Base-by-base conservation (phyloP, 1,139 yeast genomes). In the Debaryomyces subglobosus region DNA sequence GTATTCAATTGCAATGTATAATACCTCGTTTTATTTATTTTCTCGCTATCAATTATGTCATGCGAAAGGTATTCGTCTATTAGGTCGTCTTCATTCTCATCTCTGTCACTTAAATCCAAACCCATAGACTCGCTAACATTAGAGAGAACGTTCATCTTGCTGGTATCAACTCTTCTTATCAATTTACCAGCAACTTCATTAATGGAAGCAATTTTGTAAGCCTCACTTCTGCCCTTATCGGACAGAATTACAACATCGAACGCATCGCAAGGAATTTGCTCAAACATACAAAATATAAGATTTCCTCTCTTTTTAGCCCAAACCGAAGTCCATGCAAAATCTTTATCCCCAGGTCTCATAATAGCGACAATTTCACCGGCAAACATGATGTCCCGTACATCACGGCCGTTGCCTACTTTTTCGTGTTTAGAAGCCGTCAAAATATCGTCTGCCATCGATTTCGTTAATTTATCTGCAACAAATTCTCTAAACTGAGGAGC, bases 281-380 rank as follows among this genome's bases (percentile, higher is more conserved):
- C 96, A 63, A 92, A 85, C 72, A 89, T 90, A 72, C 95, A 85
- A 40, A 90, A 86, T 46, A 91, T 78, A 51, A 88, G 69, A 46
- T 81, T 82, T 2, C 85, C 85, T 56, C 84, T 84, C 50, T 82
- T 76, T 60, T 90, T 91, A 0, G 95, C 96, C 97, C 97, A 92
- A 50, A 91, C 67, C 0, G 92, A 85, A 3, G 92, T 85, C 91
- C 92, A 86, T 0, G 89, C 86, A 51, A 78, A 70, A 44, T 74
- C 78, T 43, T 71, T 73, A 44, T 72, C 78, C 1, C 78, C 78
- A 18, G 80, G 80, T 46, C 84, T 59, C 36, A 75, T 66, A 43
- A 82, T 79, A 5, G 85, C 85, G 9, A 82, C 78, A 41, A 82
- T 79, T 58, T 82, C 86, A n/a, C 81, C 81, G 1, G 80, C 77